phyloP scores from a whole-genome alignment of 768 basidiomycete genomes.

The Daedaleopsis sinensis region DNA sequence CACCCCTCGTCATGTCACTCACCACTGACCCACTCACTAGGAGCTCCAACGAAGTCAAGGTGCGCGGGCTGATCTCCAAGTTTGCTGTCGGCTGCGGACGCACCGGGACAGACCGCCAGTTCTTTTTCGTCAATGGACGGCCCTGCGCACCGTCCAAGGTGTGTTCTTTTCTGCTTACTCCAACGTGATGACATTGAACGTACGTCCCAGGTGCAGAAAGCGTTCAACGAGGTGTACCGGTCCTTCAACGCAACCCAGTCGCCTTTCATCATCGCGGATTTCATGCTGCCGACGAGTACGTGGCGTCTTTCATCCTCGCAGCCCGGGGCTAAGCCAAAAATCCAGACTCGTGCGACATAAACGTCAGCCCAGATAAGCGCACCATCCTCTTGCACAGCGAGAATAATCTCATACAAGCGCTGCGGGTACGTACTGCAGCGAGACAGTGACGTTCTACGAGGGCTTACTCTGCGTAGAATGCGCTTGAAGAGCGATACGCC shows the following conservation, averaged over 20 bases:
- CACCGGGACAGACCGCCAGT: slow-evolving; percentile 83
- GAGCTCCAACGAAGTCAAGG: slow-evolving; percentile 45
- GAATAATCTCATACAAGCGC: slow-evolving; percentile 68
- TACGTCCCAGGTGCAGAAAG: slow-evolving; percentile 72
- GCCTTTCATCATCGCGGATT: slow-evolving; percentile 84
- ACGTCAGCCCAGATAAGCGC: slow-evolving; percentile 96
- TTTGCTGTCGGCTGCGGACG: slow-evolving; percentile 78
- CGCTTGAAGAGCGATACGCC: slow-evolving; percentile 70
- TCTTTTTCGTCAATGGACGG: slow-evolving; percentile 89
- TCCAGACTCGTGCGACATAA: slow-evolving; percentile 84
- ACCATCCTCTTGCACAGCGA: slow-evolving; percentile 93
- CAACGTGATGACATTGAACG: not conserved
- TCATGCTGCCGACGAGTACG: slow-evolving; percentile 79
- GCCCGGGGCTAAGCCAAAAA: not conserved
- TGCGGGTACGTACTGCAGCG: slow-evolving; percentile 58
- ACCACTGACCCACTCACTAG: not conserved
- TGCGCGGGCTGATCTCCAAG: slow-evolving; percentile 84
- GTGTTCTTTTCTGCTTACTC: slow-evolving; percentile 1
- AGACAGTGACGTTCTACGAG: no score
- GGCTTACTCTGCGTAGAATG: slow-evolving; percentile 43
- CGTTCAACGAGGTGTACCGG: slow-evolving; percentile 91
- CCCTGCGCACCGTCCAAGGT: slow-evolving; percentile 85
- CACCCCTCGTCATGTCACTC: not conserved
- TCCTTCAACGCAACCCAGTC: slow-evolving; percentile 75
- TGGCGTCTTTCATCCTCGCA: slow-evolving; percentile 1